Conservation (phyloP, 805 yeast species). For the Schwanniomyces yamadae region DNA sequence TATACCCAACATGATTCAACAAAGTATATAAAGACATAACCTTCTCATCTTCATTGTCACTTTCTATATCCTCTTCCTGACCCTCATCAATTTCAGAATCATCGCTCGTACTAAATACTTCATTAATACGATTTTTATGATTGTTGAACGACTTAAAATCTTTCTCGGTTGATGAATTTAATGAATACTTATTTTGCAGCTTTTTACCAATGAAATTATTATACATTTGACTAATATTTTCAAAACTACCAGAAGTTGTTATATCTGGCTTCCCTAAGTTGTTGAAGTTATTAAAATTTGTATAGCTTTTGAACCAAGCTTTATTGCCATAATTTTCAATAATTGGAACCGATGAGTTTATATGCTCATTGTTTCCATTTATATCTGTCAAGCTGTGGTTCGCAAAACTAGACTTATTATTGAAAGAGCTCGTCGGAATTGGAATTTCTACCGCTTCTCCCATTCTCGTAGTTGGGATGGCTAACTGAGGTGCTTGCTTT, state of each 20-base stretch:
- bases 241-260: constrained; percentile 21
- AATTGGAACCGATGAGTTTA: not conserved
- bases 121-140: constrained; percentile 8
- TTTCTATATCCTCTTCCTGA: constrained; percentile 25
- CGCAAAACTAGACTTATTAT: not conserved
- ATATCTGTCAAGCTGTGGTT: not conserved
- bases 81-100: constrained; percentile 11
- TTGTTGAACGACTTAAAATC: constrained; percentile 8
- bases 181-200: constrained; percentile 12
- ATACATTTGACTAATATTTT: constrained; percentile 25
- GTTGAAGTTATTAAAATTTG: constrained; percentile 18
- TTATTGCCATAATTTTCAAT: constrained; percentile 3
- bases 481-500: constrained; percentile 50
- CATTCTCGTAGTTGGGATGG: constrained; percentile 76
- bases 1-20: constrained; percentile 33
- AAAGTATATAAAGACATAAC: constrained; percentile 68
- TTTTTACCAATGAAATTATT: constrained; percentile 19
- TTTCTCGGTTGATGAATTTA: constrained; percentile 15
- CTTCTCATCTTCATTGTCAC: constrained; percentile 60
- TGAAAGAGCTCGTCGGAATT: constrained; percentile 21
- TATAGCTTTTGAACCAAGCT: constrained; percentile 30
- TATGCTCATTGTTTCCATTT: constrained; percentile 5
- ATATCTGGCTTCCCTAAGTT: constrained; percentile 17
- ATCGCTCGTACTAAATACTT: constrained; percentile 7
- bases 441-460: constrained; percentile 81